A percentile compares a stretch with the other conserved stretches of the same genome.
phyloP scores from a whole-genome alignment of 371 early-diverging fungal species.

The Rhizomucor pusillus region DNA sequence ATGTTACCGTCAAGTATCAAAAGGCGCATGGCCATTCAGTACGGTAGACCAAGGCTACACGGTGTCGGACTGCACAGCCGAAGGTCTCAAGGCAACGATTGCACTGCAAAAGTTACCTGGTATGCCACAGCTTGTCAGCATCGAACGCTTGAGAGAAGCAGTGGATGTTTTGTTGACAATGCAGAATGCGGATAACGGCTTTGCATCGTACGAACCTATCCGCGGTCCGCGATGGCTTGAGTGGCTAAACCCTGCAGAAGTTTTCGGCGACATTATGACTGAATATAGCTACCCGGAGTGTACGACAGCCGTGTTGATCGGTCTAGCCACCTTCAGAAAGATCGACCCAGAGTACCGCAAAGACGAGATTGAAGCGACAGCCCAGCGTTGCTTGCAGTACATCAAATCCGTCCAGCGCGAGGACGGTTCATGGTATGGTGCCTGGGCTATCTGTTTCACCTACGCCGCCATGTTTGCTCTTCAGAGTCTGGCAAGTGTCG shows the following conservation, averaged over 20 bases:
- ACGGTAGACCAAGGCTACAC: conserved; percentile 93
- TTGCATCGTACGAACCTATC: conserved; percentile 86
- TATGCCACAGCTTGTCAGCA: conserved; percentile 35
- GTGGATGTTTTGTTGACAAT: conserved; percentile 88
- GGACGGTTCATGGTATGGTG: conserved; percentile 95
- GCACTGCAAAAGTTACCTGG: conserved; percentile 65
- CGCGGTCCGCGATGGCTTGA: conserved; percentile 84
- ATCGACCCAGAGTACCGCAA: conserved; percentile 79
- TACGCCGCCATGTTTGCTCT: conserved; percentile 96
- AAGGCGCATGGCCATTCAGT: conserved; percentile 97
- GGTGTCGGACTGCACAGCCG: conserved; percentile 97
- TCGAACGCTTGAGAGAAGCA: conserved; percentile 77
- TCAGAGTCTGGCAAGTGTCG: conserved; percentile 82
- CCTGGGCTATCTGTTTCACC: conserved; percentile 97
- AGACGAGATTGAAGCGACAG: conserved; percentile 73
- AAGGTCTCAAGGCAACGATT: conserved; percentile 84
- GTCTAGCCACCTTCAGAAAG: conserved; percentile 75
- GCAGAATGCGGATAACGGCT: conserved; percentile 92
- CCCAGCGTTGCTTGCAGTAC: conserved; percentile 67
- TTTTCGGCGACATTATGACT: conserved; percentile 95
- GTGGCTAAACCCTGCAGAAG: conserved; percentile 91
- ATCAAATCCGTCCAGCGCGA: conserved; percentile 69
- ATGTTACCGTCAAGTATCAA: conserved; percentile 79
- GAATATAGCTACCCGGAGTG: conserved; percentile 98
- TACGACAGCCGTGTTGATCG: conserved; percentile 90